Percentiles rank a stretch among this genome's conserved stretches.
Conservation (phyloP, 2,329 filamentous ascomycete species). For the Aspergillus uvarum region DNA sequence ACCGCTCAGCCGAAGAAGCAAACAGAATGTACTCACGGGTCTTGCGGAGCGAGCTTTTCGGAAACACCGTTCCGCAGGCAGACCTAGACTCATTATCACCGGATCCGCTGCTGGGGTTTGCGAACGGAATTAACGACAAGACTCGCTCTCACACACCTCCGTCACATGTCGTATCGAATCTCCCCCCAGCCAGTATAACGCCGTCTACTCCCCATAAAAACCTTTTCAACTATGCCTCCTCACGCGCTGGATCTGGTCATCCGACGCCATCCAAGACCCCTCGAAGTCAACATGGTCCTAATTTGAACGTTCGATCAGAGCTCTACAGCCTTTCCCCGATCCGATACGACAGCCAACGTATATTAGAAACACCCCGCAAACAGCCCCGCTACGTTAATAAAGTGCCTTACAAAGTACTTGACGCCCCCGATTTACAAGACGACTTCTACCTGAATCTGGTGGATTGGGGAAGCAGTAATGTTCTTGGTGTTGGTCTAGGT, state of each 20-base stretch:
- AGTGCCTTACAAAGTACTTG: slow-evolving; percentile 95
- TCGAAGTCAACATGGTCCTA: slow-evolving; percentile 81
- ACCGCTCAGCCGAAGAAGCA: slow-evolving; percentile 73
- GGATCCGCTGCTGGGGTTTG: slow-evolving; percentile 51
- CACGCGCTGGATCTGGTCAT: slow-evolving; percentile 72
- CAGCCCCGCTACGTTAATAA: slow-evolving; percentile 90
- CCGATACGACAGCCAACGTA: slow-evolving; percentile 86
- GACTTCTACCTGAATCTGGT: slow-evolving; percentile 98
- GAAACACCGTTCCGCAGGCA: slow-evolving; percentile 80
- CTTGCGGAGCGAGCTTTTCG: slow-evolving; percentile 88
- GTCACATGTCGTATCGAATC: slow-evolving; percentile 59
- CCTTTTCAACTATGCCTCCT: slow-evolving; percentile 86
- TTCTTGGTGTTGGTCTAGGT: slow-evolving; percentile 87
- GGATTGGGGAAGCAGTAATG: slow-evolving; percentile 95
- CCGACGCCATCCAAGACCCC: slow-evolving; percentile 87
- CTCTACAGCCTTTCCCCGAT: slow-evolving; percentile 96
- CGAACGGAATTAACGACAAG: slow-evolving; percentile 59
- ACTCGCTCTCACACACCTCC: slow-evolving; percentile 81
- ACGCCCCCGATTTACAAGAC: slow-evolving; percentile 92
- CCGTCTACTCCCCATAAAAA: slow-evolving; percentile 98
- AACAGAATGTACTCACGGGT: slow-evolving; percentile 89
- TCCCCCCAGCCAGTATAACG: slow-evolving; percentile 73
- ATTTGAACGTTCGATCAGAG: slow-evolving; percentile 84
- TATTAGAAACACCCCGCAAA: slow-evolving; percentile 85
- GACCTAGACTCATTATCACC: slow-evolving; percentile 64